phyloP scores from a whole-genome alignment of 2,329 filamentous ascomycete genomes.

The Colletotrichum sublineola region DNA sequence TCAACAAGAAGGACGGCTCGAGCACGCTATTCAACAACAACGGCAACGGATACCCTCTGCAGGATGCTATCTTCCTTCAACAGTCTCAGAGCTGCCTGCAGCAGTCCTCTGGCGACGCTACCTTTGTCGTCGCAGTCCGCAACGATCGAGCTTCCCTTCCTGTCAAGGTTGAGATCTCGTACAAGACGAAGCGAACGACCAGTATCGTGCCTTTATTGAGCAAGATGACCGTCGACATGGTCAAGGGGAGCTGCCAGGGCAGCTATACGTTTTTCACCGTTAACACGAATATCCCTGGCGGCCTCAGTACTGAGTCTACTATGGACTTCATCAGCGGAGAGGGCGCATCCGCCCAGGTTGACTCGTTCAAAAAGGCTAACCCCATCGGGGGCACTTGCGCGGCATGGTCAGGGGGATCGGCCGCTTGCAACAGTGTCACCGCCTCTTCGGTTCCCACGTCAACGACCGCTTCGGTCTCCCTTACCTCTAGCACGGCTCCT shows the following conservation, averaged over 20 bases:
- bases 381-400: conserved; percentile 60
- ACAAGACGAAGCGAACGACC: conserved; percentile 55
- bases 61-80: conserved; percentile 69
- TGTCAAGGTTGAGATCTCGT: conserved; percentile 58
- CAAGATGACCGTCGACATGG: conserved; percentile 55
- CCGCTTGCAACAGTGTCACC: conserved; percentile 45
- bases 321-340: conserved; percentile 60
- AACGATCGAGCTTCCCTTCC: conserved; percentile 60
- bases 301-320: conserved; percentile 58
- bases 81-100: conserved; percentile 68
- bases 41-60: conserved; percentile 65
- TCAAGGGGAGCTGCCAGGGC: conserved; percentile 59
- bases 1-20: conserved; percentile 63
- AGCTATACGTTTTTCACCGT: conserved; percentile 63
- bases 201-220: conserved; percentile 59
- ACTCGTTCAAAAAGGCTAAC: conserved; percentile 63
- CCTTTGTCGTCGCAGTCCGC: conserved; percentile 62
- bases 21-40: conserved; percentile 68
- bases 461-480: conserved; percentile 39
- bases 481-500: conserved; percentile 48
- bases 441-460: conserved; percentile 38
- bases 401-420: conserved; percentile 53
- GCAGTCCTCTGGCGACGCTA: conserved; percentile 57
- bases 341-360: conserved; percentile 52
- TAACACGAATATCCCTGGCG: conserved; percentile 59